phyloP scores from a whole-genome alignment of 2,329 filamentous ascomycete genomes.

The Fusarium equiseti region DNA sequence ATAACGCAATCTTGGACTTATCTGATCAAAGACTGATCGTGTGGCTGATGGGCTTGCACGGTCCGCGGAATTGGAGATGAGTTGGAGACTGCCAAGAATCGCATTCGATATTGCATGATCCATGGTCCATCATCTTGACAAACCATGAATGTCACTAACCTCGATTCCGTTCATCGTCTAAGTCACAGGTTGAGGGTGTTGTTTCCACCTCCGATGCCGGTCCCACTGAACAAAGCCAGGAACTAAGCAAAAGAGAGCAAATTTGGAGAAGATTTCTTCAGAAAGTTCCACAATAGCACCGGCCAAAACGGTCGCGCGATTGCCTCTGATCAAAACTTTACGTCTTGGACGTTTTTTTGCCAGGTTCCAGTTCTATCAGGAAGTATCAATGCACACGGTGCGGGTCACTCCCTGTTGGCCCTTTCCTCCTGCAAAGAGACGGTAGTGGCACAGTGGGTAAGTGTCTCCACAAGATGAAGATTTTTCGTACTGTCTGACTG shows the following conservation, averaged over 20 bases:
- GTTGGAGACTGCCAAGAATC: constrained; percentile 13
- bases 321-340: constrained; percentile 18
- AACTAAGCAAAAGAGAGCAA: constrained; percentile 9
- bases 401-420: constrained; percentile 1
- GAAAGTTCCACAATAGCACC: constrained; percentile 28
- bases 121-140: constrained; percentile 14
- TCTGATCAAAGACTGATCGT: constrained; percentile 16
- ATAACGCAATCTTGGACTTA: constrained; percentile 5
- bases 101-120: constrained; percentile 12
- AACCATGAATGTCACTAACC: constrained; percentile 12
- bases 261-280: constrained; percentile 16
- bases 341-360: constrained; percentile 32
- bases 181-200: constrained; percentile 18
- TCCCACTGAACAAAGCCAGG: constrained; percentile 40
- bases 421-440: constrained; percentile 20
- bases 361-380: constrained; percentile 8
- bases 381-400: constrained; percentile 26
- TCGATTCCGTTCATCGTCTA: constrained; percentile 14
- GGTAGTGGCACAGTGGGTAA: constrained; percentile 31
- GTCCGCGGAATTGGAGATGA: constrained; percentile 7
- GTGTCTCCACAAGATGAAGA: constrained; percentile 31
- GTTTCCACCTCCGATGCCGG: constrained; percentile 31
- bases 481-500: constrained; percentile 19
- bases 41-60: constrained; percentile 6
- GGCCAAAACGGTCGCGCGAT: constrained; percentile 25